phyloP scores from a whole-genome alignment of 345 rosid genomes.

The Pugionium dolabratum region DNA sequence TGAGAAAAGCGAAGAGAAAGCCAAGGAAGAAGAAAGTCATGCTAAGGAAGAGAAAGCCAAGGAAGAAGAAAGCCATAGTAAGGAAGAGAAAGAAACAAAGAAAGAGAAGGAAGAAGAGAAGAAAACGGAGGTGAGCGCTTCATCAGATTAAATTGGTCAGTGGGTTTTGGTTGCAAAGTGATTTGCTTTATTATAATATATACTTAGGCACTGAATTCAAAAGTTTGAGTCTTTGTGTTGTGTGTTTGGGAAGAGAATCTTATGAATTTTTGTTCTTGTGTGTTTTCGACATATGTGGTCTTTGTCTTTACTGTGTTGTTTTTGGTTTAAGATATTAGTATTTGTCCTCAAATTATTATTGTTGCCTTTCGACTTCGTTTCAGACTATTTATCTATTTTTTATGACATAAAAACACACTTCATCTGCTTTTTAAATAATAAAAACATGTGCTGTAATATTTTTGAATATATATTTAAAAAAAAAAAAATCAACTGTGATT shows the following conservation, averaged over 20 bases:
- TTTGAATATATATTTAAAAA: too few relatives aligned
- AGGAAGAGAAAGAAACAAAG: conserved; percentile 41
- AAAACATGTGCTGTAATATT: too few relatives aligned
- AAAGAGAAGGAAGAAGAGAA: conserved; percentile 37
- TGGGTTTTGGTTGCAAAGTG: not conserved
- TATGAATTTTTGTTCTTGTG: not conserved
- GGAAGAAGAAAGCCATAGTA: conserved; percentile 22
- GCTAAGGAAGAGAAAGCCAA: too few relatives aligned
- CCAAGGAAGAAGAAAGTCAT: conserved; percentile 33
- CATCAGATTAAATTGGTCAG: conserved; percentile 7
- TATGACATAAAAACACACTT: too few relatives aligned
- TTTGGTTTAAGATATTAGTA: not conserved
- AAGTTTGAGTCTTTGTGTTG: conserved; percentile 1
- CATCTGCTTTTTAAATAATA: too few relatives aligned
- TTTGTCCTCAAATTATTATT: not conserved
- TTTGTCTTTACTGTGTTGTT: conserved; percentile 3
- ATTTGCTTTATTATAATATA: not conserved
- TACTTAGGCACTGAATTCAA: not conserved
- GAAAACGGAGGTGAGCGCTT: conserved; percentile 44
- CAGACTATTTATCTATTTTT: too few relatives aligned
- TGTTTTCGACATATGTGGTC: conserved; percentile 16
- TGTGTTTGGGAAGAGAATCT: conserved; percentile 7
- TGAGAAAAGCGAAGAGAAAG: conserved; percentile 46
- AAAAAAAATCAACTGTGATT: too few relatives aligned
- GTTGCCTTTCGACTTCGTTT: conserved; percentile 12